Conservation (phyloP, 495 filamentous ascomycete genomes). For the Bacidia rubella region DNA sequence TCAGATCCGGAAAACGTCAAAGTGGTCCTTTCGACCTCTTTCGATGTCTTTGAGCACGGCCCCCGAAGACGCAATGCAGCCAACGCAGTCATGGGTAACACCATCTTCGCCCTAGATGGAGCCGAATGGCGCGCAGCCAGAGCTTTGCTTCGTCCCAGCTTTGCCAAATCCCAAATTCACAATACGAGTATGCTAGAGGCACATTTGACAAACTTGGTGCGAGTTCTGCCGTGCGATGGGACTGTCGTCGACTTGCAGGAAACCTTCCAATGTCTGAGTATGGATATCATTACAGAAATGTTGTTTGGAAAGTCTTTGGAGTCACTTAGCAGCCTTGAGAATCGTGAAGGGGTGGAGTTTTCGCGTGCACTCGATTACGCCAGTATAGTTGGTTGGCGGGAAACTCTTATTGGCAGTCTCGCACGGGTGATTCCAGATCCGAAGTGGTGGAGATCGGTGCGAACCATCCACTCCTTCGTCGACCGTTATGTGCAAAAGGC, state of each 20-base stretch:
- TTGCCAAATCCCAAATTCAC: slow-evolving; percentile 22
- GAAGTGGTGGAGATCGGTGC: too few relatives aligned
- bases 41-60: slow-evolving; percentile 49
- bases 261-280: slow-evolving; percentile 46
- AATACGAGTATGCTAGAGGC: slow-evolving; percentile 39
- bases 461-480: too few relatives aligned
- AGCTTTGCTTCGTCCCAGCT: slow-evolving; percentile 34
- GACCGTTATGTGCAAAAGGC: too few relatives aligned
- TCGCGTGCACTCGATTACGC: too few relatives aligned
- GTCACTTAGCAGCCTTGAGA: too few relatives aligned
- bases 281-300: slow-evolving; percentile 57
- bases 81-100: slow-evolving; percentile 38
- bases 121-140: slow-evolving; percentile 44
- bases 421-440: too few relatives aligned
- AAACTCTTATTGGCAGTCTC: too few relatives aligned
- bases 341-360: too few relatives aligned
- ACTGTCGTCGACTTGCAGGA: slow-evolving; percentile 46
- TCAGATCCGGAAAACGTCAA: slow-evolving; percentile 78
- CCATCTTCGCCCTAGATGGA: slow-evolving; percentile 64
- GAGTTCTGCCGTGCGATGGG: slow-evolving; percentile 30
- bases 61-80: slow-evolving; percentile 30
- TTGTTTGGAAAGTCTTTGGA: slow-evolving; percentile 50
- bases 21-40: slow-evolving; percentile 68
- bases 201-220: slow-evolving; percentile 42
- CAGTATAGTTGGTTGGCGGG: too few relatives aligned